Percentiles rank a stretch among this genome's conserved stretches.
Conservation (phyloP, 805 yeast genomes). For the Pichia nanzhaoensis region DNA sequence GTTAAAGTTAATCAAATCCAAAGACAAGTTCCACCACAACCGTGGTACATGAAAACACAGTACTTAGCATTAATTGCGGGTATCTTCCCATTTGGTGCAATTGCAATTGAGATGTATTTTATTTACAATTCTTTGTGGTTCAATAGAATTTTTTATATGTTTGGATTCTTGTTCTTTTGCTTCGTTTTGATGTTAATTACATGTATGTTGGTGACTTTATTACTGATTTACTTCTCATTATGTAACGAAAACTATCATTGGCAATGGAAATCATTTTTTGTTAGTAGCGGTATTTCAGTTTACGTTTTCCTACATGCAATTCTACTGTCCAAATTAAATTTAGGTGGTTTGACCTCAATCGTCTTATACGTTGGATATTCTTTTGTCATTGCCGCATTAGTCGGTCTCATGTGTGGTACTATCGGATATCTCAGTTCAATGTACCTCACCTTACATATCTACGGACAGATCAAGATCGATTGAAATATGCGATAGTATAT, state of each 20-base stretch:
- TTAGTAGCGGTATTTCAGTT: constrained; percentile 83
- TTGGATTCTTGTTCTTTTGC: constrained; percentile 91
- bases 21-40: constrained; percentile 90
- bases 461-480: constrained; percentile 81
- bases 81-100: constrained; percentile 88
- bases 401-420: constrained; percentile 81
- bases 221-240: constrained; percentile 75
- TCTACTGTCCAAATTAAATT: constrained; percentile 58
- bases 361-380: constrained; percentile 83
- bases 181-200: constrained; percentile 76
- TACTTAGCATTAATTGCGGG: constrained; percentile 75
- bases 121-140: constrained; percentile 90
- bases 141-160: constrained; percentile 91
- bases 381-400: constrained; percentile 55
- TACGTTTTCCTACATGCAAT: constrained; percentile 83
- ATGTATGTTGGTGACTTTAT: constrained; percentile 69
- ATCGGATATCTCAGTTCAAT: constrained; percentile 75
- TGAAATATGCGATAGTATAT: not conserved
- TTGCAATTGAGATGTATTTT: constrained; percentile 92
- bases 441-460: constrained; percentile 71
- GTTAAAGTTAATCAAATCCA: constrained; percentile 93
- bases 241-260: constrained; percentile 91
- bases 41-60: constrained; percentile 65
- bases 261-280: constrained; percentile 91
- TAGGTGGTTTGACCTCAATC: constrained; percentile 70